Percentiles rank a stretch among this genome's conserved stretches.
phyloP scores from a whole-genome alignment of 805 yeast genomes.

The Ascoidea rubescens region DNA sequence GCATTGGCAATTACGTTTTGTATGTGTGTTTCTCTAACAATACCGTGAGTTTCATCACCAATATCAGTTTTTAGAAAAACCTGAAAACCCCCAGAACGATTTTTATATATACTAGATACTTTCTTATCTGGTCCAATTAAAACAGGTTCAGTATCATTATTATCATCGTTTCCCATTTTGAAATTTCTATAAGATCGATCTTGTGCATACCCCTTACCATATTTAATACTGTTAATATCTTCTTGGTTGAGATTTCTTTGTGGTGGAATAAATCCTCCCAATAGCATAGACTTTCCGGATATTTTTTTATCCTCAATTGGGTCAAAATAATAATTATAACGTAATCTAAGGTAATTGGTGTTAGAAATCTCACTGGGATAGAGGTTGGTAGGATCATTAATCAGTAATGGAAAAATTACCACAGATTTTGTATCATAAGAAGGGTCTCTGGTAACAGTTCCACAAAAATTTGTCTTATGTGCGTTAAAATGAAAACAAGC shows the following conservation, averaged over 20 bases:
- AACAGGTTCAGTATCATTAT: conserved; percentile 9
- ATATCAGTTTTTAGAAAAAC: conserved; percentile 2
- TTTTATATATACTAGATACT: background rate
- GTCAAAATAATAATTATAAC: conserved; percentile 28
- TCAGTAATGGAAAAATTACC: conserved; percentile 31
- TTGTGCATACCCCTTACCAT: conserved; percentile 22
- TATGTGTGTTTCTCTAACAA: background rate
- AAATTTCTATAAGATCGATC: conserved; percentile 9
- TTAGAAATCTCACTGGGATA: conserved; percentile 31
- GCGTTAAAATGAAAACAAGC: conserved; percentile 11
- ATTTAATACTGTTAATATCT: conserved; percentile 49
- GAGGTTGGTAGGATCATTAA: conserved; percentile 18
- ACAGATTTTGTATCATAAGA: conserved; percentile 22
- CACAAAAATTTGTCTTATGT: conserved; percentile 20
- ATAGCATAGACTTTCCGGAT: conserved; percentile 63
- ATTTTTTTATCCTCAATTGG: conserved; percentile 33
- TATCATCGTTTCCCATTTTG: conserved; percentile 10
- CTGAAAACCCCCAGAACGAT: conserved; percentile 12
- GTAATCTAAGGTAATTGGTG: conserved; percentile 19
- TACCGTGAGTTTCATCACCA: conserved; percentile 1
- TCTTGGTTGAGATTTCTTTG: conserved; percentile 46
- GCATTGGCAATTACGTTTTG: background rate
- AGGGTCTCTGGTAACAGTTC: conserved; percentile 15
- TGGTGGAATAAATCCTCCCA: conserved; percentile 66
- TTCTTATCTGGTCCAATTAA: conserved; percentile 1